A percentile compares a stretch with the other conserved stretches of the same genome.
Evolutionary conservation across 495 filamentous ascomycete species (phyloP).

Genomic region (Trichoderma parareesei): DNA sequence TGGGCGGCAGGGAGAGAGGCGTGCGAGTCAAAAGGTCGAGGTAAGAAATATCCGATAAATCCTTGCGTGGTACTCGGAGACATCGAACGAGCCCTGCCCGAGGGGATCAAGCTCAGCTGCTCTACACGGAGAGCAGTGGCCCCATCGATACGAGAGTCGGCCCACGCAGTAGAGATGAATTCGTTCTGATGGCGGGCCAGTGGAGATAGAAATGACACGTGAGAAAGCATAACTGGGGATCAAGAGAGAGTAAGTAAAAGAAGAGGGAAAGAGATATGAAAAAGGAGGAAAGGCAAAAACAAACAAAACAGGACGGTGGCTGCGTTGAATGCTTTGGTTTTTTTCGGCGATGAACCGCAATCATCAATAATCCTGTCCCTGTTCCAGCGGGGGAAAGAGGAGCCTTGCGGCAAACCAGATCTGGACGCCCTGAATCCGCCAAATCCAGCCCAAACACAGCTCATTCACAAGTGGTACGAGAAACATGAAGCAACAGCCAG

Average conservation of each 20-base stretch:
- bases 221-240: slow-evolving; percentile 12
- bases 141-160: neutral
- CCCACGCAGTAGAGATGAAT: neutral
- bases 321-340: slow-evolving; percentile 9
- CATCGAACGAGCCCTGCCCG: neutral
- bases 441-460: slow-evolving; percentile 35
- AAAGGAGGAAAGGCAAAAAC: neutral
- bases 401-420: slow-evolving; percentile 56
- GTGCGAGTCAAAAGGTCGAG: neutral
- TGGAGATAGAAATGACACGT: slow-evolving; percentile 1
- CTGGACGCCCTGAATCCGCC: slow-evolving; percentile 36
- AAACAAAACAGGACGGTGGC: neutral
- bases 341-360: slow-evolving; percentile 1
- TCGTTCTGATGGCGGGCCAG: slow-evolving; percentile 3
- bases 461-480: slow-evolving; percentile 27
- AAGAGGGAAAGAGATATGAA: slow-evolving; percentile 3
- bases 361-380: slow-evolving; percentile 1
- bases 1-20: neutral
- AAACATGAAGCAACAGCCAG: slow-evolving; percentile 15
- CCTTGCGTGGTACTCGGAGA: neutral
- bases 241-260: slow-evolving; percentile 6
- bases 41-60: neutral
- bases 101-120: neutral
- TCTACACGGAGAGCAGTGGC: neutral
- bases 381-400: slow-evolving; percentile 26